A percentile compares a stretch with the other conserved stretches of the same genome.
Evolutionary conservation across 139 green algal species (phyloP).

Genomic region (Parachlorella kessleri): DNA sequence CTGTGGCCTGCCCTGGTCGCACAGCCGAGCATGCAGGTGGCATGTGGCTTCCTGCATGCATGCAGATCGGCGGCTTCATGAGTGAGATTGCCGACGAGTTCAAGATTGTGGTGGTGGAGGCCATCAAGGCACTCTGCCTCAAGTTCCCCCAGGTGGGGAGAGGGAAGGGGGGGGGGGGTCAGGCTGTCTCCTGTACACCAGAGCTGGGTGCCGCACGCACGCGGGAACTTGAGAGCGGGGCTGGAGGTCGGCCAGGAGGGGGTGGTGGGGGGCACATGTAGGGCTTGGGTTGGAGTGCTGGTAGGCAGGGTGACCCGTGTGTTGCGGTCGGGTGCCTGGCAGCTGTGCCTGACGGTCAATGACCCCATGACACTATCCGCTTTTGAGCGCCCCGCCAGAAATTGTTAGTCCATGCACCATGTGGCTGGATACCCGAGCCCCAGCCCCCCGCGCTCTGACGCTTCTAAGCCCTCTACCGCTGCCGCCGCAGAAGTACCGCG

Average conservation of each 20-base stretch:
- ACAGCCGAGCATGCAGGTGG: no score
- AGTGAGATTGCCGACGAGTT: constrained; percentile 98
- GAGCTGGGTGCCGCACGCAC: neutral
- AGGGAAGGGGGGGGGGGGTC: constrained; percentile 56
- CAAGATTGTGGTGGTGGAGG: constrained; percentile 99
- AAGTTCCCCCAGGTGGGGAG: constrained; percentile 92
- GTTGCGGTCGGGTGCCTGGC: no score
- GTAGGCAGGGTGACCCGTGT: neutral
- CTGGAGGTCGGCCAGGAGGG: no score
- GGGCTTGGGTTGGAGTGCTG: neutral
- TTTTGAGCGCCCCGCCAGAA: no score
- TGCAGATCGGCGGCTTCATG: constrained; percentile 97
- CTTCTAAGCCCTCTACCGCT: no score
- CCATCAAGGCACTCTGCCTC: constrained; percentile 93
- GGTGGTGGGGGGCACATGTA: neutral
- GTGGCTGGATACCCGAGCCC: no score
- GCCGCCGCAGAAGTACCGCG: constrained; percentile 91
- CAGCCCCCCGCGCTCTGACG: no score
- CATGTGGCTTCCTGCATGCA: no score
- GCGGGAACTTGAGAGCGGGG: neutral
- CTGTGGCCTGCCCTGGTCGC: no score
- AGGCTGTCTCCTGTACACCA: neutral
- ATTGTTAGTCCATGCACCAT: no score
- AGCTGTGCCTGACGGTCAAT: no score
- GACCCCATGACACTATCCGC: no score